Evolutionary conservation across 768 basidiomycete species (phyloP).

Genomic region (Mycena belliarum): DNA sequence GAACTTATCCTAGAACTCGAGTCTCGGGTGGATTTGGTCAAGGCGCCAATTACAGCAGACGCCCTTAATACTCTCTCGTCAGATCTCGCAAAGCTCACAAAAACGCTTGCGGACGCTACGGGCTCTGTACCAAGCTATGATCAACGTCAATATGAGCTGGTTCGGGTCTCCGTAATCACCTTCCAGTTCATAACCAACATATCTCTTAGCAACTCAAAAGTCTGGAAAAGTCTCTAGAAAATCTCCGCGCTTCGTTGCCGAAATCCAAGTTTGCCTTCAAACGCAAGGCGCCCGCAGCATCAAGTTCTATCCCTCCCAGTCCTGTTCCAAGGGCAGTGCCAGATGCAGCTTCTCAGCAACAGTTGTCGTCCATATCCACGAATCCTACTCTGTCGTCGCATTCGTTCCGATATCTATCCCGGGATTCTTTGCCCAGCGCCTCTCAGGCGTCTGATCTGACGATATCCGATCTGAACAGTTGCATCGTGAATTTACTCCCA

Average conservation of each 20-base stretch:
- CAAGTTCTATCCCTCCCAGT: constrained; percentile 1
- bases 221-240: constrained; percentile 57
- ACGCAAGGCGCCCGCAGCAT: constrained; percentile 31
- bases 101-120: constrained; percentile 62
- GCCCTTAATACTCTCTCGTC: constrained; percentile 44
- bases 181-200: too few species aligned
- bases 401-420: constrained; percentile 48
- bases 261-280: constrained; percentile 75
- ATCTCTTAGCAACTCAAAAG: constrained; percentile 60
- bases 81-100: constrained; percentile 60
- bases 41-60: constrained; percentile 30
- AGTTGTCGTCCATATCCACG: constrained; percentile 22
- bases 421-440: constrained; percentile 38
- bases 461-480: constrained; percentile 64
- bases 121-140: constrained; percentile 71
- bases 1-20: constrained; percentile 44
- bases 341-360: not conserved
- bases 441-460: constrained; percentile 52
- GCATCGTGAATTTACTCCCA: constrained; percentile 68
- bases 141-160: constrained; percentile 70
- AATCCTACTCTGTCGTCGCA: constrained; percentile 46
- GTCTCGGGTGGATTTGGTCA: constrained; percentile 45
- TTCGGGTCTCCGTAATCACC: constrained; percentile 33
- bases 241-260: constrained; percentile 44
- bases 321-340: constrained; percentile 12